Conservation (phyloP, 1,139 yeast genomes). For the Entelexis paramagnoliae region DNA sequence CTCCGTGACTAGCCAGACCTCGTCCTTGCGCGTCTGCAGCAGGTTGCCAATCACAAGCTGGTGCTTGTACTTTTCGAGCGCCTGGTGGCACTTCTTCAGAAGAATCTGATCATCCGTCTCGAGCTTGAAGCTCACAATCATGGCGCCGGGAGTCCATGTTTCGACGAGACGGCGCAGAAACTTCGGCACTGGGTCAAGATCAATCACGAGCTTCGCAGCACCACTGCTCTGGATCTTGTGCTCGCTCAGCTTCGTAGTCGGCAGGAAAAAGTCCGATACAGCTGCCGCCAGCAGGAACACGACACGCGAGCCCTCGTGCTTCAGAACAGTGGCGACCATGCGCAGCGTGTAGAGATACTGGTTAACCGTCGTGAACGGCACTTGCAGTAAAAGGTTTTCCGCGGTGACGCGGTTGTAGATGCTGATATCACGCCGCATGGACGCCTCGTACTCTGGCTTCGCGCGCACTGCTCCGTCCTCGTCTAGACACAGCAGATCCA, state of each 20-base stretch:
- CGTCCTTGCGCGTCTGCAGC: slow-evolving; percentile 75
- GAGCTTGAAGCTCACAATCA: slow-evolving; percentile 88
- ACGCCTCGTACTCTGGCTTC: slow-evolving; percentile 48
- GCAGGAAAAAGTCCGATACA: slow-evolving; percentile 90
- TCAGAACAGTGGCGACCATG: slow-evolving; percentile 49
- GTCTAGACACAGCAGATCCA: slow-evolving; percentile 59
- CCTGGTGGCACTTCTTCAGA: slow-evolving; percentile 63
- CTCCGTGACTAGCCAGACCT: slow-evolving; percentile 73
- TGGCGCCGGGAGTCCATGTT: slow-evolving; percentile 89
- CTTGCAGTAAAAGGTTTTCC: slow-evolving; percentile 49
- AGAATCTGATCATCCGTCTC: slow-evolving; percentile 75
- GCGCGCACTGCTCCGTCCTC: slow-evolving; percentile 35
- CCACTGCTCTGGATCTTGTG: slow-evolving; percentile 85
- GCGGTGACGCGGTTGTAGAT: slow-evolving; percentile 54
- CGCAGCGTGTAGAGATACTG: slow-evolving; percentile 82
- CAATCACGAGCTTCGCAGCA: slow-evolving; percentile 59
- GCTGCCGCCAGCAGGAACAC: slow-evolving; percentile 92
- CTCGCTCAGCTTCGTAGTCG: slow-evolving; percentile 72
- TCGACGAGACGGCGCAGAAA: slow-evolving; percentile 80
- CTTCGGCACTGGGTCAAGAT: slow-evolving; percentile 92
- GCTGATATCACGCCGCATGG: slow-evolving; percentile 51
- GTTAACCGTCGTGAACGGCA: slow-evolving; percentile 91
- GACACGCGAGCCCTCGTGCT: slow-evolving; percentile 36
- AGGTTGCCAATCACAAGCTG: slow-evolving; percentile 92
- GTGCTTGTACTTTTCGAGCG: slow-evolving; percentile 76